Evolutionary conservation across 2,329 filamentous ascomycete species (phyloP).

Genomic region (Zalaria obscura): DNA sequence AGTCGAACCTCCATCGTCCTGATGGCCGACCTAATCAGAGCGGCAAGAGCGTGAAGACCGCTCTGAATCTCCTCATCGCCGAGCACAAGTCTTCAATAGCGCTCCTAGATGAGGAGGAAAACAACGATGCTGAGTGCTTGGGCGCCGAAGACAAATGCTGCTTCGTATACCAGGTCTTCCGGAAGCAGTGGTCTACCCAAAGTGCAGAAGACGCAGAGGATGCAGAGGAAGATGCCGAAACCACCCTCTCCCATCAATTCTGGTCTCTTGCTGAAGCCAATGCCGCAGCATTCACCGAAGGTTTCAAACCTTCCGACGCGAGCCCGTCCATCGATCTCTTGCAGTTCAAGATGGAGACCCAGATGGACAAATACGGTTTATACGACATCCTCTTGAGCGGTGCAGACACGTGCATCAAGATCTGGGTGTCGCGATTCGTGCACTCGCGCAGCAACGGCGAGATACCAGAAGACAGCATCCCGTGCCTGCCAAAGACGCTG

Average conservation of each 20-base stretch:
- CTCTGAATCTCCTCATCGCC: not conserved
- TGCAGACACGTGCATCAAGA: not conserved
- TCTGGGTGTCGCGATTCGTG: not conserved
- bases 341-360: not conserved
- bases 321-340: not conserved
- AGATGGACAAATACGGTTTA: not conserved
- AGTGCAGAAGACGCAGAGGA: not conserved
- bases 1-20: not conserved
- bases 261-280: conserved; percentile 3
- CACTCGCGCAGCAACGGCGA: not conserved
- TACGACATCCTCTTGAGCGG: not conserved
- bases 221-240: not conserved
- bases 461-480: not conserved
- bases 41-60: not conserved
- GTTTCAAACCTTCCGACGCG: not conserved
- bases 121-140: not conserved
- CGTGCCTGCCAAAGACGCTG: not conserved
- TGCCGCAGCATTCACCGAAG: conserved; percentile 1
- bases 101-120: not conserved
- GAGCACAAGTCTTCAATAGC: not conserved
- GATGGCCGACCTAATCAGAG: not conserved
- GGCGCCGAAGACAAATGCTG: conserved; percentile 1
- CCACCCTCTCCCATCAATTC: not conserved
- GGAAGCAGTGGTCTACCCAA: conserved; percentile 1
- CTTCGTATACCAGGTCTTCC: conserved; percentile 3